Evolutionary conservation across 2,329 filamentous ascomycete species (phyloP).

Genomic region (Amauroascus verrucosus): DNA sequence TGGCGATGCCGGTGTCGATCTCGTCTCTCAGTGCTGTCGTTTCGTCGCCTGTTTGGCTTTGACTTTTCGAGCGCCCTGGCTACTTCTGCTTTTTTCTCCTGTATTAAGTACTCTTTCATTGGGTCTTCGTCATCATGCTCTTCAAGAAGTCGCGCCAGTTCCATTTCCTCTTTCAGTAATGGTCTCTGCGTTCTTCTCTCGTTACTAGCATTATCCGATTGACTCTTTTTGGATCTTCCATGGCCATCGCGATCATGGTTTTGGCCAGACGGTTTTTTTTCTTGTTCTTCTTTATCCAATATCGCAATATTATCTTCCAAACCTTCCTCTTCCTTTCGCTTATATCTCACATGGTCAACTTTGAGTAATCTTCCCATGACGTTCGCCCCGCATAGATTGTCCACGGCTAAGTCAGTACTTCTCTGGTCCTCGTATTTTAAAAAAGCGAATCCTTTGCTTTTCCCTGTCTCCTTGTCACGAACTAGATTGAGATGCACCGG

Average conservation of each 20-base stretch:
- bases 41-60: slow-evolving; percentile 22
- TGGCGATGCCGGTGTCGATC: slow-evolving; percentile 38
- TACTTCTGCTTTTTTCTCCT: slow-evolving; percentile 85
- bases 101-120: slow-evolving; percentile 84
- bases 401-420: slow-evolving; percentile 89
- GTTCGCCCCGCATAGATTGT: slow-evolving; percentile 81
- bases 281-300: slow-evolving; percentile 39
- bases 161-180: slow-evolving; percentile 68
- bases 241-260: background rate
- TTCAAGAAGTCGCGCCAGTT: slow-evolving; percentile 62
- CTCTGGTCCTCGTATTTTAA: slow-evolving; percentile 97
- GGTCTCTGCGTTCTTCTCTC: slow-evolving; percentile 43
- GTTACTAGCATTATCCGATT: slow-evolving; percentile 37
- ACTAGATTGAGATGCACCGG: slow-evolving; percentile 86
- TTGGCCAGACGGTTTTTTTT: slow-evolving; percentile 28
- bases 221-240: slow-evolving; percentile 18
- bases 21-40: slow-evolving; percentile 31
- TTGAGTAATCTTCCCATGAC: slow-evolving; percentile 70
- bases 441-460: slow-evolving; percentile 89
- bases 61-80: slow-evolving; percentile 54
- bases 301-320: slow-evolving; percentile 42
- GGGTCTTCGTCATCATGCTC: slow-evolving; percentile 93
- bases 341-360: slow-evolving; percentile 91
- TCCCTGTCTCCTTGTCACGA: slow-evolving; percentile 92
- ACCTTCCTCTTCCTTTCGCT: slow-evolving; percentile 63